Base-by-base conservation (phyloP, 495 filamentous ascomycete species). In the Halenospora varia region DNA sequence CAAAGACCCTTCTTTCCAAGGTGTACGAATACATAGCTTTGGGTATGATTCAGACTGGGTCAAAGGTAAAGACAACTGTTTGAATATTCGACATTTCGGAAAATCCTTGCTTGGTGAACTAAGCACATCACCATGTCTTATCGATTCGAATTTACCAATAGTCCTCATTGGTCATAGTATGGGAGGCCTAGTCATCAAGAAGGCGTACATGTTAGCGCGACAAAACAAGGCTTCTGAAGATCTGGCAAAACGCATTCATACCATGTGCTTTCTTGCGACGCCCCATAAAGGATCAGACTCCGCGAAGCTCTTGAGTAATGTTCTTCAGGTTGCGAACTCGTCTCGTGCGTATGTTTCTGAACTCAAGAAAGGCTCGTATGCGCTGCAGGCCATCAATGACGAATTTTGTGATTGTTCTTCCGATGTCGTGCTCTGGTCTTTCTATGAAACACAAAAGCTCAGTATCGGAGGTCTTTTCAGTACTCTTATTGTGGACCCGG, bases 171-270 rank as follows among this genome's bases (percentile, higher is more conserved):
- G 74, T 10, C 79, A 82, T 61, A 75, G 71, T 55, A 79, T 80
- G 78, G 79, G 79, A 25, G 79, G 78, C 6, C 65, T 75, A 25
- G 74, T 83, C n/a, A 71, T 75, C 10, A 83, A 83, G 13, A 55
- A 63, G 17, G 62, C 68, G 15, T 39, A 75, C 17, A 56, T 61
- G 4, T 41, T 48, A 15, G 55, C 40, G 11, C 26, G 80, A 17
- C 69, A 75, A 22, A 64, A 70, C 2, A 68, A 78, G 0, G 70
- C 72, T 55, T 82, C 81, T 62, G 55, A 81, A 1, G 73, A 65
- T 0, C 10, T 61, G 15, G 59, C 64, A 3, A 42, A 46, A 0
- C 68, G 75, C 18, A 25, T 82, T n/a, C 71, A 73, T 19, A 63
- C 71, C 1, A 73, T 83, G 2, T 72, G 73, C 62, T 83, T 82